Base-by-base conservation (phyloP, 2,329 filamentous ascomycete species). In the Aspergillus pseudonomiae region DNA sequence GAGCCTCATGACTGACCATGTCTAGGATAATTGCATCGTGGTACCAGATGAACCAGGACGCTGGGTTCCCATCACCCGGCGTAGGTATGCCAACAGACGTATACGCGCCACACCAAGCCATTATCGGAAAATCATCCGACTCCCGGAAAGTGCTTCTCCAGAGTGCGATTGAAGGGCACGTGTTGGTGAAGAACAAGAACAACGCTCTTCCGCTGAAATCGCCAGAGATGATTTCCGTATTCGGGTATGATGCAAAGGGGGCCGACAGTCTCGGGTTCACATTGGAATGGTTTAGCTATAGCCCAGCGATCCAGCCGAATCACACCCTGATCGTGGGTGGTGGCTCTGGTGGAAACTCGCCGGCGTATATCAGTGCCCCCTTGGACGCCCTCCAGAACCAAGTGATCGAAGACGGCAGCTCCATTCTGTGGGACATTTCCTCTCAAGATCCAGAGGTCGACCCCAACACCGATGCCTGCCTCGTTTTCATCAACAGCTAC, bases 401-500 rank as follows among this genome's bases (percentile, higher is more conserved):
- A 54, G 84, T 85, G 0, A 82, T 80, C 57, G 75, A 83, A 11
- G 87, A 91, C 61, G 82, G 80, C 39, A 88, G 86, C 1, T 66
- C 70, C 1, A 39, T 73, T 4, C 59, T 71, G 3, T 73, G 69
- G 67, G 59, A 73, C 30, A 63, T 71, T 24, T 53, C 55, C 14
- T 66, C 66, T 1, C 30, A 67, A 14, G 57, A 67, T 21, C 71
- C 71, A 0, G 56, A 53, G 0, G 65, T 73, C 3, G 65, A 72
- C 46, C 39, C 64, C 0, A 68, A 63, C 1, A 64, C 66, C 0
- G 70, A 71, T 10, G 68, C 63, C 1, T 73, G 79, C 66, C 76
- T 90, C 2, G 86, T 90, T 0, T 86, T 90, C 67, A 85, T 87
- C 68, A 91, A 91, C 48, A 48, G 50, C 59, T 71, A 85, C 83